A percentile compares a stretch with the other conserved stretches of the same genome.
Conservation (phyloP, 2,329 filamentous ascomycete species). For the Alternaria postmessia region DNA sequence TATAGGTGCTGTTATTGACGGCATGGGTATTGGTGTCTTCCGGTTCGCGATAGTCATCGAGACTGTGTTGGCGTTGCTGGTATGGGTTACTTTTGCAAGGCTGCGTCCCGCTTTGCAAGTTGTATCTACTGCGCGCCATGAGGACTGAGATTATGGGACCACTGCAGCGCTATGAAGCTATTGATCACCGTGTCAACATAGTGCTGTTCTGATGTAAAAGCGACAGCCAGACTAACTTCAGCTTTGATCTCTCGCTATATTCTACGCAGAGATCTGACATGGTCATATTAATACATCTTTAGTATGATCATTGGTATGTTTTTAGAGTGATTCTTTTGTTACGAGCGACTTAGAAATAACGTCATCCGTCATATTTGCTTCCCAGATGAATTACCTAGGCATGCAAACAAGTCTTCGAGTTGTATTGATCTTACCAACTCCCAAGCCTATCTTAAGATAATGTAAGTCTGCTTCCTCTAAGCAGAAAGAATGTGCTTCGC, state of each 20-base stretch:
- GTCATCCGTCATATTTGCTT: fast-evolving
- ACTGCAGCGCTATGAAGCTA: neutral
- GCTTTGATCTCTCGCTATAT: fast-evolving
- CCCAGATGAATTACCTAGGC: too few relatives aligned
- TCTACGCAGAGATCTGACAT: too few relatives aligned
- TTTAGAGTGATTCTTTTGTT: fast-evolving
- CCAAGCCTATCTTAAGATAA: too few relatives aligned
- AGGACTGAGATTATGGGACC: neutral
- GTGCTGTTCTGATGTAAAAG: neutral
- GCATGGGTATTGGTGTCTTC: constrained; percentile 52
- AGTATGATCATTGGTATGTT: too few relatives aligned
- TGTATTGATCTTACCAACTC: too few relatives aligned
- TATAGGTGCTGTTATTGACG: constrained; percentile 54
- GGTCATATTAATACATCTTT: too few relatives aligned
- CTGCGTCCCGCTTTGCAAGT: constrained; percentile 2
- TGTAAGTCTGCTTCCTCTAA: too few relatives aligned
- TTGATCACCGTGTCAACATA: fast-evolving
- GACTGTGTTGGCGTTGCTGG: constrained; percentile 27
- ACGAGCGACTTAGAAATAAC: too few relatives aligned
- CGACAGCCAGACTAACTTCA: too few relatives aligned
- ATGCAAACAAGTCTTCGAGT: too few relatives aligned
- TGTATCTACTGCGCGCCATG: neutral
- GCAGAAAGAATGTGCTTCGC: too few relatives aligned
- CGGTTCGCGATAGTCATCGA: constrained; percentile 40
- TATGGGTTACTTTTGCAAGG: constrained; percentile 35